A percentile compares a stretch with the other conserved stretches of the same genome.
Conservation (phyloP, 202 grass and related monocot genomes). For the Setaria italica region DNA sequence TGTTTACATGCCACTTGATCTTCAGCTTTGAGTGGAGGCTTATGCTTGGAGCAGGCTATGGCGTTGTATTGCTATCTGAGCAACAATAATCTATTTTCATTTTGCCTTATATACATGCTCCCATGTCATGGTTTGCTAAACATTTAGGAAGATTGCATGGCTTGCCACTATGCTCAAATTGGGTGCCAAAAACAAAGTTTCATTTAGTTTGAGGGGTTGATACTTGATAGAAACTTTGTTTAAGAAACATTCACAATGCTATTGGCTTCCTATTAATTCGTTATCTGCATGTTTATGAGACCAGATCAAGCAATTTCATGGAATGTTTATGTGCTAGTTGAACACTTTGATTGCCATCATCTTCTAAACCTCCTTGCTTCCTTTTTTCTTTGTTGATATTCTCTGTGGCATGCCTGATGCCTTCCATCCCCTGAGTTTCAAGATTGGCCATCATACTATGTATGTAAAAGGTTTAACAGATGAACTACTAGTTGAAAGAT, state of each 20-base stretch:
- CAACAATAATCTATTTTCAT: neutral
- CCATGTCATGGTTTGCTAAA: neutral
- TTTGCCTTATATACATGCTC: neutral
- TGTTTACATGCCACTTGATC: conserved; percentile 17
- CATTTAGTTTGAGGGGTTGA: neutral
- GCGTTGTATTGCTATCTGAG: neutral
- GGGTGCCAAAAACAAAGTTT: neutral
- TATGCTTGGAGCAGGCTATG: neutral
- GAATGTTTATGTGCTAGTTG: too few relatives aligned
- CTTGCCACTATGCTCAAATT: neutral
- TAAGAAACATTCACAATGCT: neutral
- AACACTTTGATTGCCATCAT: too few relatives aligned
- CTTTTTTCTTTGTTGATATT: neutral
- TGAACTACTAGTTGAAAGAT: neutral
- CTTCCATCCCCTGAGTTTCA: conserved; percentile 2
- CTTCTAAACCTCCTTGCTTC: too few relatives aligned
- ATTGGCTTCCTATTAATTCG: neutral
- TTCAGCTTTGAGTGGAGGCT: conserved; percentile 1
- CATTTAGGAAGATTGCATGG: neutral
- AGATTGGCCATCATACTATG: neutral
- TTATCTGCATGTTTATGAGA: too few relatives aligned
- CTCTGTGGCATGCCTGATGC: neutral
- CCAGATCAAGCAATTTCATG: too few relatives aligned
- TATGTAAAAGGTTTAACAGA: conserved; percentile 5
- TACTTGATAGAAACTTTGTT: neutral